A percentile compares a stretch with the other conserved stretches of the same genome.
These are phyloP conservation scores for Kuraishia molischiana DNA, from an alignment of 805 yeast species.

Conservation along the genomic window DNA sequence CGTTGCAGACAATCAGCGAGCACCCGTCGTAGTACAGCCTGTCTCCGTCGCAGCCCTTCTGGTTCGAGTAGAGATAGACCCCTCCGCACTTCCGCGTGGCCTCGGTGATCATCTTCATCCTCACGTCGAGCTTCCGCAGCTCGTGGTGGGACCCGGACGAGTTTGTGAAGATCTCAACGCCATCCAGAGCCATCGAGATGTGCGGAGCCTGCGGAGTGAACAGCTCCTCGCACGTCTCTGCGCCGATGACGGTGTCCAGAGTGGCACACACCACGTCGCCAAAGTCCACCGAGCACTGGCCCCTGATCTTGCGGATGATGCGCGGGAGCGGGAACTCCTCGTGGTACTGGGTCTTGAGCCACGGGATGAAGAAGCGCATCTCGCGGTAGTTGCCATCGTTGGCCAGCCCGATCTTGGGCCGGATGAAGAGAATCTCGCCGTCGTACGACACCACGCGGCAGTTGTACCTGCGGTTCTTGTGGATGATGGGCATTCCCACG, in stretches of 20 bases:
- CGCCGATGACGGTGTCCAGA: conserved; percentile 84
- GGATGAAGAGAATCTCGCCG: conserved; percentile 70
- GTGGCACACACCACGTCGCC: conserved; percentile 91
- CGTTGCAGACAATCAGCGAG: conserved; percentile 89
- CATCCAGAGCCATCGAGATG: conserved; percentile 83
- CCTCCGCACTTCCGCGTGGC: conserved; percentile 98
- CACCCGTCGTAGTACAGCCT: conserved; percentile 95
- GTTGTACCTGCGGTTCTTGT: conserved; percentile 81
- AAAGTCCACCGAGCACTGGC: conserved; percentile 60
- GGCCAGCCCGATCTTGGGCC: conserved; percentile 91
- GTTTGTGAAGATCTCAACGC: conserved; percentile 94
- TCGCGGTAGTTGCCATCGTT: conserved; percentile 98
- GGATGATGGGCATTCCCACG: conserved; percentile 90
- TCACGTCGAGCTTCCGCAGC: conserved; percentile 75
- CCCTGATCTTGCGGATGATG: conserved; percentile 51
- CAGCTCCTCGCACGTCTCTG: conserved; percentile 96
- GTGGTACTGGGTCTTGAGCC: conserved; percentile 71
- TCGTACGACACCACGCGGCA: conserved; percentile 80
- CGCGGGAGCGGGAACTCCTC: conserved; percentile 72
- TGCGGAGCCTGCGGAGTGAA: conserved; percentile 97
- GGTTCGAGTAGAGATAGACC: conserved; percentile 85
- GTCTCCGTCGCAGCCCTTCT: conserved; percentile 98
- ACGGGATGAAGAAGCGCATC: conserved; percentile 94
- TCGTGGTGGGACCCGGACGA: conserved; percentile 98
- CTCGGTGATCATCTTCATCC: conserved; percentile 77